Conservation (phyloP, 2,329 filamentous ascomycete species). For the Calonectria leucothoes region DNA sequence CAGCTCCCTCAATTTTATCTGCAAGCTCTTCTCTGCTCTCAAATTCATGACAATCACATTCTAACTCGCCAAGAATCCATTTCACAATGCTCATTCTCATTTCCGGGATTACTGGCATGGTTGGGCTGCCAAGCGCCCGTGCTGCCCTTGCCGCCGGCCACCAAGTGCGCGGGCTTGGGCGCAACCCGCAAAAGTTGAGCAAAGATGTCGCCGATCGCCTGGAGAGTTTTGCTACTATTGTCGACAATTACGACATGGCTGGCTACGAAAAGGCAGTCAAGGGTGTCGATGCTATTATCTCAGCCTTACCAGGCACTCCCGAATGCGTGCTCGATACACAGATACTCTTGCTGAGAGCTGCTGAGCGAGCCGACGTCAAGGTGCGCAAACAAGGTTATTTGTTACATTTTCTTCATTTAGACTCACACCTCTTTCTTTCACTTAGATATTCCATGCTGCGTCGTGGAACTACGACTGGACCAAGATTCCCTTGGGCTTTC, state of each 20-base stretch:
- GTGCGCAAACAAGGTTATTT: not conserved
- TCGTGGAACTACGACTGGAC: not conserved
- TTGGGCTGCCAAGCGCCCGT: not conserved
- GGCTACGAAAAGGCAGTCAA: not conserved
- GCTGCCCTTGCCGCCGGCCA: not conserved
- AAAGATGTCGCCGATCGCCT: not conserved
- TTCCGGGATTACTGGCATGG: not conserved
- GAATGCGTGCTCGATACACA: not conserved
- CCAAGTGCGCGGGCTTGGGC: not conserved
- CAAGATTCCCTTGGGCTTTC: not conserved
- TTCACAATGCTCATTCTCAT: not conserved
- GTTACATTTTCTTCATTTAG: not conserved
- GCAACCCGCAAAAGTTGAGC: not conserved
- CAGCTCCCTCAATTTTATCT: not conserved
- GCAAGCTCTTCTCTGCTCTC: not conserved
- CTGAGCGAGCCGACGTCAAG: not conserved
- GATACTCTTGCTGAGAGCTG: not conserved
- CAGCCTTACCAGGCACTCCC: not conserved
- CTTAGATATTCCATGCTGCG: not conserved
- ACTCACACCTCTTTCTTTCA: not conserved
- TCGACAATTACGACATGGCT: not conserved
- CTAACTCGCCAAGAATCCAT: not conserved
- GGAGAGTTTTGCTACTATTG: not conserved
- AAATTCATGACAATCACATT: not conserved
- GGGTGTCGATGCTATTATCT: not conserved